phyloP scores from a whole-genome alignment of 495 filamentous ascomycete species.

The Hypoxylon lenormandii region DNA sequence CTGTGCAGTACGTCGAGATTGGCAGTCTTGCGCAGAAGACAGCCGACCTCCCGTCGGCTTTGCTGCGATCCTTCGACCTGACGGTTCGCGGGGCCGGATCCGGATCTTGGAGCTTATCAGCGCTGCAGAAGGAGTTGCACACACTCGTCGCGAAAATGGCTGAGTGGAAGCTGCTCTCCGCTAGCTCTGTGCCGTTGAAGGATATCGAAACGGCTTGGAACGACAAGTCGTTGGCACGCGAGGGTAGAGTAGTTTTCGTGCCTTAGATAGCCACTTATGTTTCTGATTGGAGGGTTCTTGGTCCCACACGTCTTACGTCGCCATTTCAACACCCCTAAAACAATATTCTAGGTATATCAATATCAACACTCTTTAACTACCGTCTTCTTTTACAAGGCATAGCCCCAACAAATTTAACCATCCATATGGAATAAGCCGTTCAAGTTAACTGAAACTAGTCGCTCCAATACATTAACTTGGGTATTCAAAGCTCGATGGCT shows the following conservation, averaged over 20 bases:
- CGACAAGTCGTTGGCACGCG: constrained; percentile 26
- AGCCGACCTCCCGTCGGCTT: constrained; percentile 27
- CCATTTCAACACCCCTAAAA: not conserved
- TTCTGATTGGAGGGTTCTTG: not conserved
- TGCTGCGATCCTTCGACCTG: constrained; percentile 47
- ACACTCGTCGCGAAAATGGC: constrained; percentile 38
- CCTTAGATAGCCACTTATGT: constrained; percentile 32
- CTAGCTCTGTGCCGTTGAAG: constrained; percentile 33
- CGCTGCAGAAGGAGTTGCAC: constrained; percentile 35
- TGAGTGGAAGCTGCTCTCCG: constrained; percentile 25
- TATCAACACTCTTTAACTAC: too few species aligned
- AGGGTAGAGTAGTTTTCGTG: constrained; percentile 45
- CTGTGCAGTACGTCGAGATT: constrained; percentile 50
- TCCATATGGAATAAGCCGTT: too few species aligned
- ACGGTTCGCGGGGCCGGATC: constrained; percentile 46
- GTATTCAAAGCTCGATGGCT: too few species aligned
- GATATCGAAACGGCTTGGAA: constrained; percentile 49
- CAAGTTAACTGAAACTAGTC: too few species aligned
- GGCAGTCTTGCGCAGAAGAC: constrained; percentile 42
- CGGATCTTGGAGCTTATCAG: constrained; percentile 37
- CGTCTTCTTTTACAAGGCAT: too few species aligned
- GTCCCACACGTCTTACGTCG: not conserved
- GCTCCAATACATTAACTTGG: too few species aligned
- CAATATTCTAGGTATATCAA: too few species aligned
- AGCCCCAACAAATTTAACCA: too few species aligned